Evolutionary conservation across 257 asterid genomes (phyloP), one percentile per base, ranked within the genome.

Genomic region (Petunia axillaris): DNA sequence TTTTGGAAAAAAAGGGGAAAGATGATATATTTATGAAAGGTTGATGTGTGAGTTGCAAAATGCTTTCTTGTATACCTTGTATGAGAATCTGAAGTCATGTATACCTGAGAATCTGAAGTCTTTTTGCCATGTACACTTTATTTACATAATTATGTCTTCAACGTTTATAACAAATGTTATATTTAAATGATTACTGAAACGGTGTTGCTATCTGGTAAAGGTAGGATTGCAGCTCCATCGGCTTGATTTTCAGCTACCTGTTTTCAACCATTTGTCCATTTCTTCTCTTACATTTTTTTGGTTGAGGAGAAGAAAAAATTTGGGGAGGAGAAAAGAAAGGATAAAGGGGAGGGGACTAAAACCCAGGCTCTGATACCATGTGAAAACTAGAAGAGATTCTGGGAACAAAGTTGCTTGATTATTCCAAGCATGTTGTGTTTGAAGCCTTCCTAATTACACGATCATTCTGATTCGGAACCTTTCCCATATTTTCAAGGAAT

Each of bases 51-150:
- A 15, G 52, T 9, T 13, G 52, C 41, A 65, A 35, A 65, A 6
- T 65, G 16, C 52, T 40, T 65, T 65, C 11, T 65, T 65, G 13
- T 65, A 40, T 65, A 15, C 74, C 74, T 65, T 65, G 11, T 65
- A 65, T 65, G 74, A 65, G 74, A 14, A 7, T 65, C 39, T 65
- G 52, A 65, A 5, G 74, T 65, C 36, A 40, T 64, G 73, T 64
- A 64, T 37, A 25, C 25, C 25, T 25, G 25, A 25, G 25, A 25
- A 25, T 25, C 25, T 25, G 25, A 25, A 25, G 25, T 25, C 25
- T 25, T 25, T 25, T 25, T 25, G 25, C 25, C 25, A 25, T 25
- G 25, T 25, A 25, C 25, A 25, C 25, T 25, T 25, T 25, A 25
- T 25, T 25, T 25, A 25, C 25, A 25, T 25, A 25, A 25, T 25